Percentiles rank a stretch among this genome's conserved stretches.
Conservation (phyloP, 257 asterid species). For the Capsicum chinense region DNA sequence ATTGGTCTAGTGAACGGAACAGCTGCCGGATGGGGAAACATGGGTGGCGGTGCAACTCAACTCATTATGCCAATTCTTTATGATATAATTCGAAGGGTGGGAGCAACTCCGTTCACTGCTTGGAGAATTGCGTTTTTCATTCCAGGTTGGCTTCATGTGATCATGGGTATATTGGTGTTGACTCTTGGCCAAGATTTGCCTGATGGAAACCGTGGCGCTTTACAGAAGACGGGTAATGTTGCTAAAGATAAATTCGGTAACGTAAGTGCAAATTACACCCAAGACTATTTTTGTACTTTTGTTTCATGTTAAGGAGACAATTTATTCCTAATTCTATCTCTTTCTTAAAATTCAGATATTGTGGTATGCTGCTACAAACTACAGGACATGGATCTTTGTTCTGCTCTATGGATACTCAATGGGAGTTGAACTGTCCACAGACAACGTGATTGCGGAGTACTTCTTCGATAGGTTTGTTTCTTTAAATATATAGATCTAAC, state of each 20-base stretch:
- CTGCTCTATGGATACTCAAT: constrained; percentile 67
- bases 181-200: constrained; percentile 71
- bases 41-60: constrained; percentile 78
- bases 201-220: constrained; percentile 52
- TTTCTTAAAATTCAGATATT: constrained; percentile 35
- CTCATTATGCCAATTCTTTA: constrained; percentile 62
- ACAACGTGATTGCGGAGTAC: constrained; percentile 64
- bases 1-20: constrained; percentile 61
- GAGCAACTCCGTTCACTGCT: constrained; percentile 58
- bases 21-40: constrained; percentile 76
- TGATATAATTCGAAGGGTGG: constrained; percentile 41
- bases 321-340: too few relatives aligned
- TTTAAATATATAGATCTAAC: background rate
- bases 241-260: constrained; percentile 35
- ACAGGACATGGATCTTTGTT: constrained; percentile 69
- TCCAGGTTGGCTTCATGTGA: constrained; percentile 59
- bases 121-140: constrained; percentile 71
- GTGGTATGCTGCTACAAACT: constrained; percentile 59
- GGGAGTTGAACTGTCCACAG: constrained; percentile 66
- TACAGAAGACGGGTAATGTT: constrained; percentile 59
- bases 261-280: too few relatives aligned
- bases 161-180: constrained; percentile 61
- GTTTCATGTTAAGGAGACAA: too few relatives aligned
- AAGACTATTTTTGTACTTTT: too few relatives aligned
- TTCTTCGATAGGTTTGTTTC: constrained; percentile 50